Percentiles rank a stretch among this genome's conserved stretches.
These are phyloP conservation scores for Lentinula aciculospora DNA, from an alignment of 768 basidiomycete genomes.

Conservation along the genomic window DNA sequence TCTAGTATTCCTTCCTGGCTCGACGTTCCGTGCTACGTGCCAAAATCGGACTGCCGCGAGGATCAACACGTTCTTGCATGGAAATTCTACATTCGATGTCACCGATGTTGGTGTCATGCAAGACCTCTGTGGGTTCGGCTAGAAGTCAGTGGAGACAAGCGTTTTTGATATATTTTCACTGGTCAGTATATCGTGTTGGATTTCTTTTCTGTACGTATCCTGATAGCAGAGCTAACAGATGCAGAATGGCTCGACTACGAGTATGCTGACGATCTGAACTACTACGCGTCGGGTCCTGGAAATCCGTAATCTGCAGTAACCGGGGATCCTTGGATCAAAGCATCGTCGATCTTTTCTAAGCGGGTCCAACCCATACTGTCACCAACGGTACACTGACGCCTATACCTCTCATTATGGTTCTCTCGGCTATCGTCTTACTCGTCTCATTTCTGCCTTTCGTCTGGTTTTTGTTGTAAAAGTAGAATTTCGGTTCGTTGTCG, in stretches of 20 bases:
- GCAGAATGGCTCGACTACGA: slow-evolving; percentile 39
- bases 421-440: slow-evolving; percentile 28
- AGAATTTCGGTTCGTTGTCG: too few species aligned
- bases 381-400: slow-evolving; percentile 24
- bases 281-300: slow-evolving; percentile 41
- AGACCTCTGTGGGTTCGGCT: slow-evolving; percentile 36
- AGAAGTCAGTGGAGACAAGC: slow-evolving; percentile 31
- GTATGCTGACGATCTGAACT: slow-evolving; percentile 39
- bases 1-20: slow-evolving; percentile 30
- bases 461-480: too few species aligned
- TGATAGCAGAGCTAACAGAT: slow-evolving; percentile 14
- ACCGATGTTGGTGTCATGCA: slow-evolving; percentile 36
- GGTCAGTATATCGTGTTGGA: slow-evolving; percentile 15
- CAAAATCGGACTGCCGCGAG: slow-evolving; percentile 25
- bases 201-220: background rate
- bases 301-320: slow-evolving; percentile 34
- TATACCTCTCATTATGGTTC: slow-evolving; percentile 35
- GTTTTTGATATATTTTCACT: slow-evolving; percentile 35
- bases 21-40: slow-evolving; percentile 26
- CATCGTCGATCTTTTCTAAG: slow-evolving; percentile 30
- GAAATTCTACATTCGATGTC: slow-evolving; percentile 21
- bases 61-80: slow-evolving; percentile 30
- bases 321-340: slow-evolving; percentile 34
- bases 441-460: background rate
- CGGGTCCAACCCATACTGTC: slow-evolving; percentile 20